Conservation (phyloP, 345 rosid species). For the Lepidium sativum region DNA sequence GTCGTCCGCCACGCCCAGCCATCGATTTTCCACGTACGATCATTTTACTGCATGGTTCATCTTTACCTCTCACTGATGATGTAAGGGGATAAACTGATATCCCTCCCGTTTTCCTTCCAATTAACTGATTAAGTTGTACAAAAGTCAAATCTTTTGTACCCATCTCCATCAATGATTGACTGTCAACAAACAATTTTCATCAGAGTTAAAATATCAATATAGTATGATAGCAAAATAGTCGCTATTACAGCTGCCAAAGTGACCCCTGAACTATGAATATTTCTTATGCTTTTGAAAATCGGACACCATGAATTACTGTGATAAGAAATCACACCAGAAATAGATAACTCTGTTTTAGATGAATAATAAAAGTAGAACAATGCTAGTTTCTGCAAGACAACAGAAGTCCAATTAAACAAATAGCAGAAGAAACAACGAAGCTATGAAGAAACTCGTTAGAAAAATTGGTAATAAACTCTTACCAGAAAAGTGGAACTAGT, state of each 20-base stretch:
- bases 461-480: not conserved
- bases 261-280: not conserved
- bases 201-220: not conserved
- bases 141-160: conserved; percentile 85
- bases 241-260: not conserved
- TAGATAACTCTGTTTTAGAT: not conserved
- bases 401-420: not conserved
- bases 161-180: conserved; percentile 96
- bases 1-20: conserved; percentile 87
- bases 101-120: conserved; percentile 99
- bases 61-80: conserved; percentile 69
- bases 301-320: not conserved
- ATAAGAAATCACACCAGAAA: not conserved
- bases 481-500: conserved; percentile 91
- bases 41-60: conserved; percentile 73
- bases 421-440: not conserved
- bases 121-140: conserved; percentile 94
- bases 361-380: not conserved
- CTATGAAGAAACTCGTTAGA: not conserved
- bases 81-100: conserved; percentile 91
- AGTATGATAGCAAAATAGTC: not conserved
- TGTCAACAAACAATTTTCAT: conserved; percentile 24
- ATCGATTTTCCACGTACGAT: conserved; percentile 94
- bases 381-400: not conserved
- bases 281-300: not conserved